phyloP scores from a whole-genome alignment of 768 basidiomycete genomes.

The Mycena venus region DNA sequence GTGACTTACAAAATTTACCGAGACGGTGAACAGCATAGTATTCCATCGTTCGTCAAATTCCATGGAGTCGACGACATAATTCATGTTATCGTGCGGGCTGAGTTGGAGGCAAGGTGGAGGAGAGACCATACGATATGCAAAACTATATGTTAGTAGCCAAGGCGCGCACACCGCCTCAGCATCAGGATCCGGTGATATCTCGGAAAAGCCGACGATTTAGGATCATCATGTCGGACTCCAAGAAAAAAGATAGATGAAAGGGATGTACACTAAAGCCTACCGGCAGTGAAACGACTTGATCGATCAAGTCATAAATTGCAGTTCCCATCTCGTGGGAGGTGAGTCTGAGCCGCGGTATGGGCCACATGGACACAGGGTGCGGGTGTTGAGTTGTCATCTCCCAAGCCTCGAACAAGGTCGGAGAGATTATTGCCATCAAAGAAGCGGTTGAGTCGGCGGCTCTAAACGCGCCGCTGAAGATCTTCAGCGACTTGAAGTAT shows the following conservation, averaged over 20 bases:
- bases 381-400: too few relatives aligned
- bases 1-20: constrained; percentile 7
- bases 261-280: too few relatives aligned
- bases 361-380: too few relatives aligned
- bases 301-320: too few relatives aligned
- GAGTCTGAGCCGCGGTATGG: too few relatives aligned
- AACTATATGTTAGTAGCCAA: neutral
- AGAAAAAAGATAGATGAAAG: too few relatives aligned
- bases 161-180: neutral
- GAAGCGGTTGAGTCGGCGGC: neutral
- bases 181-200: constrained; percentile 1
- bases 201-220: neutral
- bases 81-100: neutral
- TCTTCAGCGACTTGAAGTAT: neutral
- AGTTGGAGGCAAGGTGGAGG: neutral
- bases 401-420: constrained; percentile 6
- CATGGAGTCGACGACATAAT: constrained; percentile 14
- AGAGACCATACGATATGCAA: neutral
- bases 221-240: too few relatives aligned
- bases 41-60: constrained; percentile 7
- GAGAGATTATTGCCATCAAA: neutral
- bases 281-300: too few relatives aligned
- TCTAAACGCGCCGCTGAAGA: neutral
- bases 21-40: constrained; percentile 6
- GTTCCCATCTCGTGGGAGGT: too few relatives aligned